Evolutionary conservation across 192 early-diverging fungal species (phyloP).

Genomic region (Funneliformis geosporum): DNA sequence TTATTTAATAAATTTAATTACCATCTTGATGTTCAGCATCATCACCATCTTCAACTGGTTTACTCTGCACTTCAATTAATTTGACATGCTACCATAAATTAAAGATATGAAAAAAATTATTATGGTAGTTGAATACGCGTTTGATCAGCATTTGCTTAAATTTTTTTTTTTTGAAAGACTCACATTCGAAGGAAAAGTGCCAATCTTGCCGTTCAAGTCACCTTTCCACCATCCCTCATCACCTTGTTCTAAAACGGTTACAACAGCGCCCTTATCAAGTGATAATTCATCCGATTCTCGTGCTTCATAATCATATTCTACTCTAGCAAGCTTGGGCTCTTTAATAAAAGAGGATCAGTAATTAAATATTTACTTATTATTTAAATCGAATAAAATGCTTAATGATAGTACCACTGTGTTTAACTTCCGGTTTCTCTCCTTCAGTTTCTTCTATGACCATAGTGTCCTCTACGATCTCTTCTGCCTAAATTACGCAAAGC

Average conservation of each 20-base stretch:
- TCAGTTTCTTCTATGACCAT: background rate
- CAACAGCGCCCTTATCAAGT: slow-evolving; percentile 63
- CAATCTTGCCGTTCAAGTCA: slow-evolving; percentile 66
- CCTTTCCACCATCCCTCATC: slow-evolving; percentile 70
- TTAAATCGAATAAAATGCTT: background rate
- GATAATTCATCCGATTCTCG: slow-evolving; percentile 65
- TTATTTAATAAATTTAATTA: background rate
- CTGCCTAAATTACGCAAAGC: background rate
- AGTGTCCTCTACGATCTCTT: background rate
- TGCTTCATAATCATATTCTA: slow-evolving; percentile 74
- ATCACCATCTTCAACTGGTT: slow-evolving; percentile 34
- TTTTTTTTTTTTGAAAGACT: slow-evolving; percentile 6
- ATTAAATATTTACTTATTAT: background rate
- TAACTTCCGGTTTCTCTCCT: background rate
- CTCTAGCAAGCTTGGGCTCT: slow-evolving; percentile 51
- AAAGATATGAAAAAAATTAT: background rate
- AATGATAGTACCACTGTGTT: background rate
- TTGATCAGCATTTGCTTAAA: background rate
- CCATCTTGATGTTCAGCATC: slow-evolving; percentile 32
- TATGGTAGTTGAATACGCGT: background rate
- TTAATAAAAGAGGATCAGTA: background rate
- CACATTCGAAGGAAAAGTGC: slow-evolving; percentile 67
- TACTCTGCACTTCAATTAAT: slow-evolving; percentile 30
- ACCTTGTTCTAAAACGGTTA: slow-evolving; percentile 65
- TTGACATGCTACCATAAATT: slow-evolving; percentile 42